Conservation (phyloP, 140 eudicot species). For the Anethum foeniculum region DNA sequence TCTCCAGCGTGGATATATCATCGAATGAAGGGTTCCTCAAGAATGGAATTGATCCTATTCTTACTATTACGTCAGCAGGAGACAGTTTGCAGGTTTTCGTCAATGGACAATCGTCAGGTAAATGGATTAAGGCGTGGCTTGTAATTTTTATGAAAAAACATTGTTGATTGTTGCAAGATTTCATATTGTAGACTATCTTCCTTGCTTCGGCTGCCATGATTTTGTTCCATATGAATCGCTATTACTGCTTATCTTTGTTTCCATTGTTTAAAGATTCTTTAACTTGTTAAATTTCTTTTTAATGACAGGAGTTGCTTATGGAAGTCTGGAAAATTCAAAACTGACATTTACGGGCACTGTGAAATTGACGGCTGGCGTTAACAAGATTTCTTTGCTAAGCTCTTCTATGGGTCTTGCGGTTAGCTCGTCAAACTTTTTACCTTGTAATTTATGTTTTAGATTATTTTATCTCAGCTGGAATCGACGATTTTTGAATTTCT, state of each 20-base stretch:
- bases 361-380: constrained; percentile 59
- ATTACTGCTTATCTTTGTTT: not conserved
- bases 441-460: not conserved
- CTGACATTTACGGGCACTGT: constrained; percentile 49
- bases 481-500: not conserved
- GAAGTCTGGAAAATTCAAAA: constrained; percentile 55
- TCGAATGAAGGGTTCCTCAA: constrained; percentile 54
- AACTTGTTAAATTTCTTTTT: not conserved
- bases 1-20: constrained; percentile 47
- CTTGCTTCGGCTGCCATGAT: not conserved
- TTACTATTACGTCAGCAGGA: constrained; percentile 84
- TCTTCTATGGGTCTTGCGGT: constrained; percentile 86
- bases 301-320: constrained; percentile 58
- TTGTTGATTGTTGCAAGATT: not conserved
- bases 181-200: not conserved
- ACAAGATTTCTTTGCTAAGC: constrained; percentile 83
- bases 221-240: not conserved
- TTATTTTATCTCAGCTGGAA: too few species aligned
- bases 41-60: constrained; percentile 51
- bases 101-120: constrained; percentile 69
- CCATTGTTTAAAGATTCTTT: not conserved
- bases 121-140: not conserved
- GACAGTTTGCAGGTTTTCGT: constrained; percentile 78
- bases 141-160: not conserved
- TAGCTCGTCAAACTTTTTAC: constrained; percentile 23